phyloP scores from a whole-genome alignment of 768 basidiomycete genomes.

The Porphyrellus cyaneotinctus region DNA sequence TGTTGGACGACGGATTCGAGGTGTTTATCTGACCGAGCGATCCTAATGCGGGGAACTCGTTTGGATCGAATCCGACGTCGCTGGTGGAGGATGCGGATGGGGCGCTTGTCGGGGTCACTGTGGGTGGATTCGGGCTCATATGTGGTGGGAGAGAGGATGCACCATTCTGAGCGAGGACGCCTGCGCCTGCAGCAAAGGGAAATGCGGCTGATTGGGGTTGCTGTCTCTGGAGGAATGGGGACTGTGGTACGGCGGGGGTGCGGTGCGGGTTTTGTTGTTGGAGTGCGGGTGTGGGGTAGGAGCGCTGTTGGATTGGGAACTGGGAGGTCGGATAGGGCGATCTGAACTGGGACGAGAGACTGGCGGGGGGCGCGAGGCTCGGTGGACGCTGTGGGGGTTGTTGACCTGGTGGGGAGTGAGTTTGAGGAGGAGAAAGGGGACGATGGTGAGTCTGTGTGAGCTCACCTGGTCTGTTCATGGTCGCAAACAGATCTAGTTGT shows the following conservation, averaged over 20 bases:
- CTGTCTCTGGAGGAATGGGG: constrained; percentile 63
- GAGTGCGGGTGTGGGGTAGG: constrained; percentile 39
- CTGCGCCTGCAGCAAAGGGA: constrained; percentile 47
- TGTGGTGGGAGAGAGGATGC: constrained; percentile 53
- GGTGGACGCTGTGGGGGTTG: constrained; percentile 82
- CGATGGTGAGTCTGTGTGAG: constrained; percentile 20
- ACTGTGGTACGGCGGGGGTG: constrained; percentile 52
- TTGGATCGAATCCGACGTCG: constrained; percentile 79
- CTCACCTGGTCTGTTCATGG: constrained; percentile 59
- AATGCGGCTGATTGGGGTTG: constrained; percentile 43
- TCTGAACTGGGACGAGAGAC: constrained; percentile 62
- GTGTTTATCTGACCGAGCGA: constrained; percentile 48
- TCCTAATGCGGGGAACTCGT: constrained; percentile 86
- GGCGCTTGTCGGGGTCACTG: constrained; percentile 39
- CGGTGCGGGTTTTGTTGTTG: constrained; percentile 59
- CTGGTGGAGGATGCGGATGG: constrained; percentile 62
- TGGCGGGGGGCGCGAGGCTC: constrained; percentile 62
- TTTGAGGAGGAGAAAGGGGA: constrained; percentile 9
- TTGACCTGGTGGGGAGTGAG: constrained; percentile 53
- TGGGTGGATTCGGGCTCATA: constrained; percentile 46
- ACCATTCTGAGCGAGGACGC: constrained; percentile 55
- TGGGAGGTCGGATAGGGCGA: constrained; percentile 41
- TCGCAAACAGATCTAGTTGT: neutral
- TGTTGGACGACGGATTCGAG: constrained; percentile 36
- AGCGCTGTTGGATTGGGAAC: constrained; percentile 28